Base-by-base conservation (phyloP, 352 stramenopile species). In the Globisporangium uncinulatum region DNA sequence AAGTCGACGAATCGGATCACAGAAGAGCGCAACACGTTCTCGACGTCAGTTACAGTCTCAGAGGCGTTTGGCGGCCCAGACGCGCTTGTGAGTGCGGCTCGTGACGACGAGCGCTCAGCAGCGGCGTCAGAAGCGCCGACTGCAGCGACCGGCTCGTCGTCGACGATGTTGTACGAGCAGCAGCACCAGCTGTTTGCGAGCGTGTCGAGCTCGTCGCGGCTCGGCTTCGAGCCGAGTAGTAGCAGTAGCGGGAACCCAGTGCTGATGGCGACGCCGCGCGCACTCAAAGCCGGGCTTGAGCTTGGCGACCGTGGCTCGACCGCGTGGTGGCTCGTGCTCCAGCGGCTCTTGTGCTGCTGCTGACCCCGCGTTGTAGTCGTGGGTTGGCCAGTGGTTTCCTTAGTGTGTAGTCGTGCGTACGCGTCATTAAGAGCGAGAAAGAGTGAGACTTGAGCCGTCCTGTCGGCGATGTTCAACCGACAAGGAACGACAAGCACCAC, bases 1-100 rank as follows among this genome's bases (percentile, higher is more conserved):
- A 93, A 93, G 53, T 90, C 79, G 20, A 93, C 83, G 8, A 88
- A 82, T 49, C 58, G 79, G 19, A 91, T 91, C 56, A 93, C 80
- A 2, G 83, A 92, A 53, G 83, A 90, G 46, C 74, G 83, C 42
- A 90, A 92, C 51, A 87, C 83, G 9, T 92, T 92, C 51, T 90
- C 83, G 0, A 74, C 73, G 45, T 90, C 79, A 1, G 80, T 92
- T 36, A 92, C 83, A 5, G 80, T 92, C 6, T 90, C 78, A 31
- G 76, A 92, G 58, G 80, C 79, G 15, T 87, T 92, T 58, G 74
- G 80, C 17, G 80, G 59, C 24, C 4, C 24, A 4, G 60, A 66
- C 11, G 49, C 56, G 41, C 21, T 59, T 14, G 50, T 55, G 29
- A 56, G 41, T 0, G 48, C 58, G 7, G 41, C 20, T 29, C 24